Evolutionary conservation across 2,329 filamentous ascomycete species (phyloP).

Genomic region (Aspergillus sp.): DNA sequence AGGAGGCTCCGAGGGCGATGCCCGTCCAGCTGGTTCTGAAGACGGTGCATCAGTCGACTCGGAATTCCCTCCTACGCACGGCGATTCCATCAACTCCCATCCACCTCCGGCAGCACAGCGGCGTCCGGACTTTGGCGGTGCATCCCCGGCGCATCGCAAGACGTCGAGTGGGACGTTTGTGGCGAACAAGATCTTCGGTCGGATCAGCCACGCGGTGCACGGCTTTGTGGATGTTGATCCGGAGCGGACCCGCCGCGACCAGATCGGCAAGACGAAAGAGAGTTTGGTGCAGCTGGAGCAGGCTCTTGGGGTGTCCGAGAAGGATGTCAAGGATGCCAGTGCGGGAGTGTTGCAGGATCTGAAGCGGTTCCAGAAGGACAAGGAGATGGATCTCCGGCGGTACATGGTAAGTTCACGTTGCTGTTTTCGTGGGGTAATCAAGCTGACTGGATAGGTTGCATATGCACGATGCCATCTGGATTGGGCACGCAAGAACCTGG

Average conservation of each 20-base stretch:
- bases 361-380: constrained; percentile 89
- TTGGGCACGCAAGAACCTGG: constrained; percentile 88
- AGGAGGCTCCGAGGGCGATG: constrained; percentile 42
- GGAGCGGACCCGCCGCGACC: constrained; percentile 85
- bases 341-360: constrained; percentile 84
- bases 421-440: neutral
- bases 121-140: constrained; percentile 36
- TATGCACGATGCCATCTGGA: constrained; percentile 92
- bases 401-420: constrained; percentile 77
- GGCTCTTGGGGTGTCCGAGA: constrained; percentile 81
- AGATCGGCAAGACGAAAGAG: constrained; percentile 94
- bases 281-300: constrained; percentile 83
- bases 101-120: constrained; percentile 63
- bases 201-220: constrained; percentile 91
- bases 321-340: constrained; percentile 92
- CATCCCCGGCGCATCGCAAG: constrained; percentile 68
- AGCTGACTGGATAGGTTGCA: constrained; percentile 63
- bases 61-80: constrained; percentile 89
- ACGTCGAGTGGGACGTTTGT: constrained; percentile 85
- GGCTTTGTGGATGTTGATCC: constrained; percentile 96
- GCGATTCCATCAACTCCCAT: constrained; percentile 61
- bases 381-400: constrained; percentile 87
- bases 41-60: constrained; percentile 92
- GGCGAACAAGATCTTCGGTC: constrained; percentile 89
- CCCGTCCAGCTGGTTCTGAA: constrained; percentile 63